These are phyloP conservation scores for Macaranga tanarius DNA, from an alignment of 441 rosid species.

Conservation along the genomic window DNA sequence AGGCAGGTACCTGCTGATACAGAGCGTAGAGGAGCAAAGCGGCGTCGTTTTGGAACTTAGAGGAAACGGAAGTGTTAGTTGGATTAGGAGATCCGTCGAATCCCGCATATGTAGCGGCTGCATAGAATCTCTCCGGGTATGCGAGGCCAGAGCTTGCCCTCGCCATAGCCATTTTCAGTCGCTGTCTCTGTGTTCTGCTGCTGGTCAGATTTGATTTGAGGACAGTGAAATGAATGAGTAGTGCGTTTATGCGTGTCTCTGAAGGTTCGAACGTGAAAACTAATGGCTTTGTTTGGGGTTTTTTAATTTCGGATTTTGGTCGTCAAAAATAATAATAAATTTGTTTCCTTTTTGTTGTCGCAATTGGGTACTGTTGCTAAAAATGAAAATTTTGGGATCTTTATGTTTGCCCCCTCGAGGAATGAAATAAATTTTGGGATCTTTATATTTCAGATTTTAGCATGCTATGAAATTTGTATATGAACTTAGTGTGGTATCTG, in stretches of 20 bases:
- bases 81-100: conserved; percentile 83
- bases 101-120: conserved; percentile 89
- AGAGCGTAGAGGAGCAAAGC: conserved; percentile 90
- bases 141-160: conserved; percentile 95
- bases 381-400: too few relatives aligned
- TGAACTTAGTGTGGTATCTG: too few relatives aligned
- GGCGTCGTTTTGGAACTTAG: conserved; percentile 77
- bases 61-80: conserved; percentile 43
- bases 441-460: too few relatives aligned
- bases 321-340: too few relatives aligned
- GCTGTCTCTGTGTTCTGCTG: neutral
- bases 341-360: too few relatives aligned
- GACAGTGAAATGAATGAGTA: neutral
- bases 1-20: conserved; percentile 71
- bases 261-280: conserved; percentile 11
- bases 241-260: conserved; percentile 1
- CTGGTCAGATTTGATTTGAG: conserved; percentile 4
- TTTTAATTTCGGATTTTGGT: too few relatives aligned
- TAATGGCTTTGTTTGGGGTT: neutral
- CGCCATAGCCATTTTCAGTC: conserved; percentile 62
- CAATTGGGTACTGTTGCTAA: too few relatives aligned
- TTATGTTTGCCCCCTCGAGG: too few relatives aligned
- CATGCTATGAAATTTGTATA: too few relatives aligned
- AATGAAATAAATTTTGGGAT: too few relatives aligned
- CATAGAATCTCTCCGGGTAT: conserved; percentile 92